Evolutionary conservation across 176 grass and related monocot species (phyloP), one percentile per base, ranked within the genome.

Genomic region (Cocos nucifera): DNA sequence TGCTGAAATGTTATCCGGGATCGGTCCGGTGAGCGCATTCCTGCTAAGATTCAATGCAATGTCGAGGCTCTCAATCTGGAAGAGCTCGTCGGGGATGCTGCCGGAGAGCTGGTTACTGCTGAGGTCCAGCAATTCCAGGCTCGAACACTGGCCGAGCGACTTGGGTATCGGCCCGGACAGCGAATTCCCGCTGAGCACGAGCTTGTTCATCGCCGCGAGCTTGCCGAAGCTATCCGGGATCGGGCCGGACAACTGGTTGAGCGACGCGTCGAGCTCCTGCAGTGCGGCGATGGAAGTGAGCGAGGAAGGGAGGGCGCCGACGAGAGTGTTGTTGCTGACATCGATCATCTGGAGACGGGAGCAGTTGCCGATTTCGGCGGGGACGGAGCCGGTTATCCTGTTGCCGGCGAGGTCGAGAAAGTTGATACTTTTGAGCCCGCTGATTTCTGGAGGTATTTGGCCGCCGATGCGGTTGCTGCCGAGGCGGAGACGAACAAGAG

Each of bases 381-480:
- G 93, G 1, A 98, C 55, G 6, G 59, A 26, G 0, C 87, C 93
- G 0, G 85, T 54, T 0, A 98, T 78, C 1, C 87, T 84, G 69
- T 98, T 98, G 73, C 50, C 75, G 4, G 73, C 82, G 57, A 98
- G 82, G 64, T 98, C 93, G 17, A 98, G 84, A 66, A 98, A 98
- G 53, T 52, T 79, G 66, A 98, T 69, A 78, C 51, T 98, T 67
- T 35, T 88, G 72, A 98, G 80, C 9, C 87, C 87, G 1, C 65
- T 35, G n/a, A 98, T 76, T 1, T 83, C 27, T 0, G 49, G 67
- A 0, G 93, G 93, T 0, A 98, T 92, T 0, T 19, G 0, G 0
- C 93, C 87, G 0, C 79, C 30, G 15, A 98, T 80, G 20, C 84
- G 87, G 67, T 98, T 98, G 62, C 73, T 73, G 2, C 70, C 87